Evolutionary conservation across 257 asterid species (phyloP).

Genomic region (Petunia axillaris): DNA sequence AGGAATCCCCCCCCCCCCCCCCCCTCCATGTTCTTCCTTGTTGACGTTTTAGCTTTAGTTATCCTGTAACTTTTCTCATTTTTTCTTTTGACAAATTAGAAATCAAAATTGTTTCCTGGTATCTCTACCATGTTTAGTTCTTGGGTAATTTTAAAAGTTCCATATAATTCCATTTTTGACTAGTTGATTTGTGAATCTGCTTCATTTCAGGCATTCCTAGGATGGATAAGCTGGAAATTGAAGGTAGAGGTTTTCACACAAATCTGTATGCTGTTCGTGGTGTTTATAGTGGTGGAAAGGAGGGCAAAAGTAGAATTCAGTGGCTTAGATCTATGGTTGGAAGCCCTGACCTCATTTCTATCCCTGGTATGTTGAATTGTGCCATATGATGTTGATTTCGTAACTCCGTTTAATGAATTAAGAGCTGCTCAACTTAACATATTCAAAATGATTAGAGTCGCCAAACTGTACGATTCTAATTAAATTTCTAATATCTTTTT

Average conservation of each 20-base stretch:
- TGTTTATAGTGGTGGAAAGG: slow-evolving; percentile 86
- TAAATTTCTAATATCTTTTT: not conserved
- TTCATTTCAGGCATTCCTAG: slow-evolving; percentile 76
- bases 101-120: not conserved
- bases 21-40: not conserved
- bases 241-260: slow-evolving; percentile 98
- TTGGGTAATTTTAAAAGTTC: slow-evolving; percentile 1
- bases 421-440: not conserved
- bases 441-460: not conserved
- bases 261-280: slow-evolving; percentile 91
- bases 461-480: slow-evolving; percentile 17
- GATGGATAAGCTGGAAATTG: slow-evolving; percentile 91
- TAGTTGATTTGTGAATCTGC: slow-evolving; percentile 16
- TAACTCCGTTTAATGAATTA: not conserved
- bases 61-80: slow-evolving; percentile 2
- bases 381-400: slow-evolving; percentile 14
- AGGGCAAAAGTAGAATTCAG: slow-evolving; percentile 95
- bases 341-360: slow-evolving; percentile 96
- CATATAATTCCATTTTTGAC: not conserved
- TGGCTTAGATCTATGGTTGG: slow-evolving; percentile 99
- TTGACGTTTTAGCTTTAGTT: slow-evolving; percentile 2
- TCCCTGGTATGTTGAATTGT: slow-evolving; percentile 65
- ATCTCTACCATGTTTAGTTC: not conserved
- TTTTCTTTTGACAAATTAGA: slow-evolving; percentile 7
- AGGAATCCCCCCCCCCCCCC: not conserved